Conservation (phyloP, 352 stramenopile species). For the Globisporangium solare region DNA sequence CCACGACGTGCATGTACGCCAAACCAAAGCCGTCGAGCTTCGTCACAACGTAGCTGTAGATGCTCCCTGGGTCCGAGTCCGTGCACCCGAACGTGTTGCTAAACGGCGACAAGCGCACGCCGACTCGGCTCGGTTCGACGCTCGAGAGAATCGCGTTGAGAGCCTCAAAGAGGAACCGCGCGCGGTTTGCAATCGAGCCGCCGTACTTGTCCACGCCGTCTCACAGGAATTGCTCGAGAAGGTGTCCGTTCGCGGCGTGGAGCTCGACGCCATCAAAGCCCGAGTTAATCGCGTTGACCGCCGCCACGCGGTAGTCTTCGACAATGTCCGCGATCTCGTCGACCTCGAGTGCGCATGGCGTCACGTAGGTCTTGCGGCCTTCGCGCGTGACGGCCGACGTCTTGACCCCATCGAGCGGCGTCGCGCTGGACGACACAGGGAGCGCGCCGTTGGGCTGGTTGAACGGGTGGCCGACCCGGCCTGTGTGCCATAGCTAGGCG, state of each 20-base stretch:
- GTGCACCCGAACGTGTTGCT: constrained; percentile 26
- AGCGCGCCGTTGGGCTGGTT: constrained; percentile 48
- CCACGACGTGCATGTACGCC: constrained; percentile 45
- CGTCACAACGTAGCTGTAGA: constrained; percentile 34
- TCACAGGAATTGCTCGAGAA: constrained; percentile 85
- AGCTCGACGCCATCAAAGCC: constrained; percentile 89
- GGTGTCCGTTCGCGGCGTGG: constrained; percentile 84
- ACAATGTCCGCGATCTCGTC: constrained; percentile 62
- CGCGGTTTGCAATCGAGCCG: constrained; percentile 68
- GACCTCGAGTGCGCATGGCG: constrained; percentile 42
- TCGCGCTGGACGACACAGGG: constrained; percentile 40
- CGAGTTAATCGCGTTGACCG: constrained; percentile 51
- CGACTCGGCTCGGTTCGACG: constrained; percentile 7
- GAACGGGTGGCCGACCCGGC: constrained; percentile 54
- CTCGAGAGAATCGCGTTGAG: constrained; percentile 24
- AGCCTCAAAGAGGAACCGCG: constrained; percentile 50
- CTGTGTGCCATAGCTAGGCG: constrained; percentile 84
- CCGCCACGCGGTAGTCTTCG: constrained; percentile 50
- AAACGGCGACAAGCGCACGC: constrained; percentile 7
- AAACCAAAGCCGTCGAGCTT: constrained; percentile 30
- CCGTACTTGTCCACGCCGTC: constrained; percentile 60
- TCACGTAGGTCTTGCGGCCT: constrained; percentile 24
- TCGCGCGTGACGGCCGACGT: constrained; percentile 20
- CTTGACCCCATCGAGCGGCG: constrained; percentile 13
- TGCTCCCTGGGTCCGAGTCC: constrained; percentile 29